Percentiles rank a stretch among this genome's conserved stretches.
These are phyloP conservation scores for Aspergillus sp. DNA, from an alignment of 2,329 filamentous ascomycete species.

Conservation along the genomic window DNA sequence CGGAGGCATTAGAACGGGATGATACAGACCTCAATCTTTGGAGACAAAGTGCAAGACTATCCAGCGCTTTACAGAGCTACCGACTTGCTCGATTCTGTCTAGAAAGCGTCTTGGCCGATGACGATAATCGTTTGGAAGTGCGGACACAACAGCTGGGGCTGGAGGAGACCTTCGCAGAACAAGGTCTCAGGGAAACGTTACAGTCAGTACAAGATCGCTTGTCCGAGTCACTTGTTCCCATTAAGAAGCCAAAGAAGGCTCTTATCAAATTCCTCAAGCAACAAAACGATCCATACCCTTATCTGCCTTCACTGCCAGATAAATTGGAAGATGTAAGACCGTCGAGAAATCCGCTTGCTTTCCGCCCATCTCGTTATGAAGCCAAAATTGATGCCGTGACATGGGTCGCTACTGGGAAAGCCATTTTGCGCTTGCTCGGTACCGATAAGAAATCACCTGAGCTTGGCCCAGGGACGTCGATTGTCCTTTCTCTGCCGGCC, in stretches of 20 bases:
- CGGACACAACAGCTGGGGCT: conserved; percentile 58
- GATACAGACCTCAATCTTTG: conserved; percentile 65
- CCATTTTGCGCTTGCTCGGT: conserved; percentile 46
- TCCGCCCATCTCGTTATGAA: conserved; percentile 40
- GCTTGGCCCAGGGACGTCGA: conserved; percentile 37
- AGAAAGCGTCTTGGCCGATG: conserved; percentile 63
- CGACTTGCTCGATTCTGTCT: conserved; percentile 62
- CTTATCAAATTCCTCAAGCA: conserved; percentile 54
- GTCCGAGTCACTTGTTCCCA: conserved; percentile 53
- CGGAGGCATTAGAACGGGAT: conserved; percentile 63
- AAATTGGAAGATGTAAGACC: conserved; percentile 30
- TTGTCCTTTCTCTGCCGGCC: conserved; percentile 44
- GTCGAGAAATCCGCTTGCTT: conserved; percentile 35
- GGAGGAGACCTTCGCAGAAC: conserved; percentile 55
- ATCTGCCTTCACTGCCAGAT: conserved; percentile 39
- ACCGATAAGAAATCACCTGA: conserved; percentile 36
- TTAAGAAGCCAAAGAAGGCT: conserved; percentile 52
- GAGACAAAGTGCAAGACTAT: conserved; percentile 60
- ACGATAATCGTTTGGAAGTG: conserved; percentile 57
- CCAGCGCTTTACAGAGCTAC: conserved; percentile 57
- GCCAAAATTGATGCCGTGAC: conserved; percentile 34
- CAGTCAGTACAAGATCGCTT: conserved; percentile 55
- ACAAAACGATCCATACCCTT: conserved; percentile 55
- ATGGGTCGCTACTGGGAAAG: conserved; percentile 52
- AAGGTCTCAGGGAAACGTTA: conserved; percentile 52